Evolutionary conservation across 768 basidiomycete genomes (phyloP).

Genomic region (Lactarius pseudohatsudake): DNA sequence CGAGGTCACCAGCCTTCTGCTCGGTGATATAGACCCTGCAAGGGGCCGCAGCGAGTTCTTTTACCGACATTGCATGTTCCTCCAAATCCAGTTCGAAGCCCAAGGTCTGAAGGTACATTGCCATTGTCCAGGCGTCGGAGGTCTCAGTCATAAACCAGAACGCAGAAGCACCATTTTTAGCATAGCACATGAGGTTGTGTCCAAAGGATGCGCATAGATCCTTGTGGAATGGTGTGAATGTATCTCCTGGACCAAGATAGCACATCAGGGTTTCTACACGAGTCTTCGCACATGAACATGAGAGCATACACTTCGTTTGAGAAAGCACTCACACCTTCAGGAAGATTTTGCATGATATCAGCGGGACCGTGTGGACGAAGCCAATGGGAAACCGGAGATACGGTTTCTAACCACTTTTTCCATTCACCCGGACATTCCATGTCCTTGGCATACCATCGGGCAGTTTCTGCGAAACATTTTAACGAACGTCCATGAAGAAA

Average conservation of each 20-base stretch:
- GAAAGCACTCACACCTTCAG: constrained; percentile 45
- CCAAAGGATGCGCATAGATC: constrained; percentile 83
- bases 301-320: constrained; percentile 16
- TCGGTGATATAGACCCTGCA: constrained; percentile 70
- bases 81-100: constrained; percentile 72
- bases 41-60: constrained; percentile 62
- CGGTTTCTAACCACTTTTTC: constrained; percentile 56
- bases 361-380: constrained; percentile 53
- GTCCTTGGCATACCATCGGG: constrained; percentile 78
- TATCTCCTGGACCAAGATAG: constrained; percentile 79
- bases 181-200: constrained; percentile 85
- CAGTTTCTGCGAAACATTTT: constrained; percentile 44
- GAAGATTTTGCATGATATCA: constrained; percentile 60
- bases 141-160: constrained; percentile 87
- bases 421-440: constrained; percentile 64
- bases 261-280: constrained; percentile 81
- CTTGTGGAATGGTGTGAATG: constrained; percentile 83
- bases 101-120: constrained; percentile 58
- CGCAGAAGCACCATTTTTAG: constrained; percentile 67
- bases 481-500: constrained; percentile 7
- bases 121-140: constrained; percentile 52
- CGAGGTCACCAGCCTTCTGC: constrained; percentile 74
- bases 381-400: constrained; percentile 48
- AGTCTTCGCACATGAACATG: neutral
- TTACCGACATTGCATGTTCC: constrained; percentile 58